phyloP scores from a whole-genome alignment of 2,329 filamentous ascomycete species.

The Beauveria asiatica region DNA sequence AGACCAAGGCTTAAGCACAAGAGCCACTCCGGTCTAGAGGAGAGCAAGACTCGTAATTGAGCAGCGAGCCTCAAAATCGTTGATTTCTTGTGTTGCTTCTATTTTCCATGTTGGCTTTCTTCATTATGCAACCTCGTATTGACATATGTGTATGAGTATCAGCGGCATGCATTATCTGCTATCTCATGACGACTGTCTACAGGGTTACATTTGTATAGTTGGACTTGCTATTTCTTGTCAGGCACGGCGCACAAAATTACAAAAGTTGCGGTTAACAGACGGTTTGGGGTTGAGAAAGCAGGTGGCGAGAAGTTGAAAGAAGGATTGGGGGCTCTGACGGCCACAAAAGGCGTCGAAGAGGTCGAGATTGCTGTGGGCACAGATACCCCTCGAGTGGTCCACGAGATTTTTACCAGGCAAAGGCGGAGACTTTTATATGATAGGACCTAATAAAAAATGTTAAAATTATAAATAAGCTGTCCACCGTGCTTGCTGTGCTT shows the following conservation, averaged over 20 bases:
- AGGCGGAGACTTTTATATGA: slow-evolving; percentile 5
- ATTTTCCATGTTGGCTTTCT: slow-evolving; percentile 11
- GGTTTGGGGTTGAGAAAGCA: slow-evolving; percentile 1
- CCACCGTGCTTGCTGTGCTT: background rate
- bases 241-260: slow-evolving; percentile 29
- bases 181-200: slow-evolving; percentile 19
- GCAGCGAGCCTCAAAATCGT: slow-evolving; percentile 10
- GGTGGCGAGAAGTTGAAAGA: background rate
- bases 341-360: background rate
- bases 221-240: slow-evolving; percentile 32
- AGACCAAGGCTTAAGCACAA: slow-evolving; percentile 30
- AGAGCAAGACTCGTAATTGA: slow-evolving; percentile 30
- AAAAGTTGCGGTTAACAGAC: slow-evolving; percentile 21
- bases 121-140: slow-evolving; percentile 1
- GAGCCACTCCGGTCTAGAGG: slow-evolving; percentile 17
- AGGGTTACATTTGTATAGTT: slow-evolving; percentile 31
- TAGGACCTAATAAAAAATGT: slow-evolving; percentile 12
- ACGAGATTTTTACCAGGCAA: slow-evolving; percentile 7
- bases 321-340: background rate
- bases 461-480: slow-evolving; percentile 1
- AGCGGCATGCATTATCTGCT: slow-evolving; percentile 20
- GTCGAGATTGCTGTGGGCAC: slow-evolving; percentile 1
- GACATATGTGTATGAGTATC: slow-evolving; percentile 6
- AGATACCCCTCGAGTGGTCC: slow-evolving; percentile 10
- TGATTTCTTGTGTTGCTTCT: slow-evolving; percentile 19